Evolutionary conservation across 2,329 filamentous ascomycete genomes (phyloP).

Genomic region (Furcasterigmium sp.): DNA sequence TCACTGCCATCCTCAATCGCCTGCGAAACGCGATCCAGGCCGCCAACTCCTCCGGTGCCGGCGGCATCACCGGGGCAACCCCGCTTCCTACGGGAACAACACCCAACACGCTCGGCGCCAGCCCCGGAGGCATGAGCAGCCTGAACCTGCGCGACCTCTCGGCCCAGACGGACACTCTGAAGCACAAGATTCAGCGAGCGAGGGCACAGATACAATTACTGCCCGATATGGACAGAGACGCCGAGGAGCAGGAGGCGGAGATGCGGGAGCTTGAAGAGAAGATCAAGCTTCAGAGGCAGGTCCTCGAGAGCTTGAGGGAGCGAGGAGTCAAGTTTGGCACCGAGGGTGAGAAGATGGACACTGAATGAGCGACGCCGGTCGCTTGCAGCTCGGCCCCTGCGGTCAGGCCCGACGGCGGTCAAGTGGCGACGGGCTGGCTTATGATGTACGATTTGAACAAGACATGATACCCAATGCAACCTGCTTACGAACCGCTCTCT

Average conservation of each 20-base stretch:
- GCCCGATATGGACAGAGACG: conserved; percentile 63
- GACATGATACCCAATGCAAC: no score
- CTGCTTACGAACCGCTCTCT: no score
- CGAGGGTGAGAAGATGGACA: conserved; percentile 36
- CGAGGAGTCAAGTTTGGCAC: conserved; percentile 37
- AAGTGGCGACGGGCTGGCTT: no score
- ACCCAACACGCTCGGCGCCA: conserved; percentile 22
- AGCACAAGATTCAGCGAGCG: conserved; percentile 78
- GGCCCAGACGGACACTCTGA: conserved; percentile 70
- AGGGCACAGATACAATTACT: conserved; percentile 59
- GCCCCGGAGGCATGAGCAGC: conserved; percentile 19
- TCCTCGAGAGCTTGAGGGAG: conserved; percentile 49
- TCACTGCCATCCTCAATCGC: conserved; percentile 72
- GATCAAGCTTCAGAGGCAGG: conserved; percentile 56
- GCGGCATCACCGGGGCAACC: conserved; percentile 32
- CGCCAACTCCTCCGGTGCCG: conserved; percentile 19
- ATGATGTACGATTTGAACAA: no score
- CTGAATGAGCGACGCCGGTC: conserved; percentile 10
- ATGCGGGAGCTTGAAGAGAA: conserved; percentile 60
- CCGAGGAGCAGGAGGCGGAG: conserved; percentile 67
- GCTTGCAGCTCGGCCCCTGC: no score
- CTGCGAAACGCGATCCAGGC: conserved; percentile 51
- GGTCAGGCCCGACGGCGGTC: no score
- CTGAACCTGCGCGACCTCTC: conserved; percentile 68
- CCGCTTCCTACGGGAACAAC: conserved; percentile 22